phyloP scores from a whole-genome alignment of 805 yeast genomes.

The Teunomyces gatunensis region DNA sequence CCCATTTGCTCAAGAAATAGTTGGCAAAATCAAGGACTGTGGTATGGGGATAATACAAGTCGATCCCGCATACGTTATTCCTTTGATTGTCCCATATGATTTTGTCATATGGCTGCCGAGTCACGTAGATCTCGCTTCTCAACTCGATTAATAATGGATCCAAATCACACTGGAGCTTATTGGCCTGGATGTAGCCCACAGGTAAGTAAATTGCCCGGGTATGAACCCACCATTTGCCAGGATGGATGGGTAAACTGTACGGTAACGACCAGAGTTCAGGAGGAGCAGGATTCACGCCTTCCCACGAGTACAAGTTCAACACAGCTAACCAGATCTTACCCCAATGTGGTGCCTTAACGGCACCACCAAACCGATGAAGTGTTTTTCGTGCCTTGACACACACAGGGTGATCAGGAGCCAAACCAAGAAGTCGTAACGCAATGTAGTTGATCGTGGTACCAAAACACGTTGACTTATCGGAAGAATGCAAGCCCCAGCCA shows the following conservation, averaged over 20 bases:
- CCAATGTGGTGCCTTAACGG: slow-evolving; percentile 92
- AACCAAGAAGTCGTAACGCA: slow-evolving; percentile 73
- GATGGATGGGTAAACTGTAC: slow-evolving; percentile 77
- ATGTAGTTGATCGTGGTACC: slow-evolving; percentile 92
- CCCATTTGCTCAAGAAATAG: slow-evolving; percentile 58
- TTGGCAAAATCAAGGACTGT: slow-evolving; percentile 61
- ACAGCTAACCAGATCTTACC: slow-evolving; percentile 90
- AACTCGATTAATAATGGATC: slow-evolving; percentile 63
- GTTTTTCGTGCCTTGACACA: slow-evolving; percentile 73
- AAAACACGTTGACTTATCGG: slow-evolving; percentile 91
- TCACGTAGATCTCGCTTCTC: slow-evolving; percentile 73
- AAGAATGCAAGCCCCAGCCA: slow-evolving; percentile 98
- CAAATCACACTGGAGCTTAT: slow-evolving; percentile 51
- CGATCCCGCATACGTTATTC: slow-evolving; percentile 87
- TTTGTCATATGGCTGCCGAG: slow-evolving; percentile 50
- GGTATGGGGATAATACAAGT: slow-evolving; percentile 92
- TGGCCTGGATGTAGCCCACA: slow-evolving; percentile 73
- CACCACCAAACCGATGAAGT: slow-evolving; percentile 78
- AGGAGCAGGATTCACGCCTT: slow-evolving; percentile 97
- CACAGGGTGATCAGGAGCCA: slow-evolving; percentile 71
- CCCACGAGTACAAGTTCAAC: slow-evolving; percentile 84
- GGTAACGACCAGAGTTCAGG: slow-evolving; percentile 93
- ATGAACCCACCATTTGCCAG: slow-evolving; percentile 99
- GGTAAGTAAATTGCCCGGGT: slow-evolving; percentile 90
- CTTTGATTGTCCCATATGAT: slow-evolving; percentile 72